Evolutionary conservation across 345 rosid genomes (phyloP), one percentile per base, ranked within the genome.

Genomic region (Citropsis articulata): DNA sequence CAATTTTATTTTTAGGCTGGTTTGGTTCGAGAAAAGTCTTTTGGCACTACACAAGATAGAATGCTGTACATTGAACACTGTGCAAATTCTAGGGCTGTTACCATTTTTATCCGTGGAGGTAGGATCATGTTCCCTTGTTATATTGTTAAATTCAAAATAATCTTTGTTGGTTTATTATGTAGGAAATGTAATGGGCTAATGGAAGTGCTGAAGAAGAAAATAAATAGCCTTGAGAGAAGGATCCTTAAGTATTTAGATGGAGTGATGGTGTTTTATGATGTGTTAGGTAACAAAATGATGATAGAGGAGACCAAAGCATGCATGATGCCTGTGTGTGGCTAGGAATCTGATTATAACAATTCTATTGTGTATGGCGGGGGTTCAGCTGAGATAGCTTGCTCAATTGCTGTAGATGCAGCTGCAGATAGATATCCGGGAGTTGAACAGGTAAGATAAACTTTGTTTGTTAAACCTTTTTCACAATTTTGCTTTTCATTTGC

Each of bases 301-400:
- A 90, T 97, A 64, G 98, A 97, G 79, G 99, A 97, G 89, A 94
- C 99, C 10, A 97, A 97, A 94, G 98, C 79, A 84, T 97, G 73
- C 99, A 94, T 71, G 98, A 97, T 86, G 97, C 99, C 33, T 97
- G 24, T 97, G 98, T 64, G 98, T 94, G 64, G 98, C 97, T 25
- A 90, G 98, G 83, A 97, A 97, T 88, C 93, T 97, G 77, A 97
- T 97, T 68, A 91, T 82, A 93, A 87, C 89, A 91, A 91, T 77
- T 97, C 94, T 27, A 97, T 97, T 66, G 98, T 93, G 16, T 97
- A 94, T 77, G 99, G 99, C 62, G 98, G 99, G 79, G 97, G 99
- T 57, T 87, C 99, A 21, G 92, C 98, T 66, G 99, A 96, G 86
- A 93, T 94, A 38, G 83, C 99, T 40, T 97, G 99, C 85, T 92